These are phyloP conservation scores for Knoxia roxburghii DNA, from an alignment of 257 asterid species.

Conservation along the genomic window DNA sequence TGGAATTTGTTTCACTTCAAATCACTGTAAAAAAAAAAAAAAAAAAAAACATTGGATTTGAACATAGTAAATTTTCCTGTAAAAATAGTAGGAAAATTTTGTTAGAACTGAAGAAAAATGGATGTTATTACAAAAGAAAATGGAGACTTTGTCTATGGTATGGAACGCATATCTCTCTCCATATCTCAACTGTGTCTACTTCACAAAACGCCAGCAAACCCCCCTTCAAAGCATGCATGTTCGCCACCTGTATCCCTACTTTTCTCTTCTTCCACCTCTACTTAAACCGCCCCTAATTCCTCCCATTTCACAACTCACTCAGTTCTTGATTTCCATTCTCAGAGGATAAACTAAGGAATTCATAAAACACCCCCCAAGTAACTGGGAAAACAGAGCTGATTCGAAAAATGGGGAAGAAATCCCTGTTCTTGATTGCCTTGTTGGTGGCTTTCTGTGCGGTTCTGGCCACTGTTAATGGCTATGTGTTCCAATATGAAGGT, in stretches of 20 bases:
- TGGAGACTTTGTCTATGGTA: not conserved
- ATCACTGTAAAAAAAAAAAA: no score
- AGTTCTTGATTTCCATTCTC: not conserved
- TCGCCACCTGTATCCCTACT: slow-evolving; percentile 40
- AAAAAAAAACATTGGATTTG: no score
- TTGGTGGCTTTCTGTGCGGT: slow-evolving; percentile 23
- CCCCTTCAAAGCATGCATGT: slow-evolving; percentile 49
- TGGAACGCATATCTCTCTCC: not conserved
- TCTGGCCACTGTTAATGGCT: slow-evolving; percentile 16
- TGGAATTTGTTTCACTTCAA: no score
- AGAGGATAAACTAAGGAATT: no score
- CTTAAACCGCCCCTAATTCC: slow-evolving; percentile 23
- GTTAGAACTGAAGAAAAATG: no score
- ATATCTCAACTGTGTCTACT: not conserved
- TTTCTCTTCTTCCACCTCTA: slow-evolving; percentile 17
- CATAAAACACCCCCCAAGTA: no score
- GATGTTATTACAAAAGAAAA: no score
- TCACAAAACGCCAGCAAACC: slow-evolving; percentile 40
- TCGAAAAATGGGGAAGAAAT: slow-evolving; percentile 5
- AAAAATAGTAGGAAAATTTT: no score
- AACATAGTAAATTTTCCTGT: no score
- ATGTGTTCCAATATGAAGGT: slow-evolving; percentile 18
- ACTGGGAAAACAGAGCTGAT: no score
- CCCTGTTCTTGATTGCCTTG: slow-evolving; percentile 12
- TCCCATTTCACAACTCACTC: not conserved